Conservation (phyloP, 768 basidiomycete species). For the Boletus barrowsii region DNA sequence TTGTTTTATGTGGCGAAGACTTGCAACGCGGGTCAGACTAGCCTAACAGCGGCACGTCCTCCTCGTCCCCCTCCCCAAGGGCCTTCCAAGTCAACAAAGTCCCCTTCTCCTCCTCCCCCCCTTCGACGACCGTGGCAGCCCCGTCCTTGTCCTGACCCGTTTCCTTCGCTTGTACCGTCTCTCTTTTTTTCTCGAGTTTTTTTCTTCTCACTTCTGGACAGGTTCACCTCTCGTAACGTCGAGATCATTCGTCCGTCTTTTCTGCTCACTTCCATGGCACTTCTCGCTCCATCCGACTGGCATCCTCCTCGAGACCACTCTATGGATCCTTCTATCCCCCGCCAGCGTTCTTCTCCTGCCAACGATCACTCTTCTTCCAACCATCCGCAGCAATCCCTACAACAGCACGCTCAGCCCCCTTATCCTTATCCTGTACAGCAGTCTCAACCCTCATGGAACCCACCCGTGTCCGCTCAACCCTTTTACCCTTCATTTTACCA, state of each 20-base stretch:
- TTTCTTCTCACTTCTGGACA: not conserved
- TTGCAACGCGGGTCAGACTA: constrained; percentile 7
- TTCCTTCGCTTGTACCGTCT: not conserved
- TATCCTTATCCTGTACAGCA: constrained; percentile 73
- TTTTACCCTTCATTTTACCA: constrained; percentile 80
- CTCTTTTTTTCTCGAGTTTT: not conserved
- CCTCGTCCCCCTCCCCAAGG: not conserved
- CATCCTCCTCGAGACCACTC: constrained; percentile 58
- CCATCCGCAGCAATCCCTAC: constrained; percentile 25
- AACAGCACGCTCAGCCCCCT: constrained; percentile 32
- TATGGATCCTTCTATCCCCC: constrained; percentile 53
- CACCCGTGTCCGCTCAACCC: constrained; percentile 61
- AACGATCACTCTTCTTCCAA: constrained; percentile 44
- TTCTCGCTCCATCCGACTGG: constrained; percentile 78
- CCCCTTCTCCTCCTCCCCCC: no score
- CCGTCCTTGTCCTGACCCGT: not conserved
- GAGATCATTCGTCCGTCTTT: not conserved
- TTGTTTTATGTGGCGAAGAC: not conserved
- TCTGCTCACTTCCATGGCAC: constrained; percentile 56
- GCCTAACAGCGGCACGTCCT: not conserved
- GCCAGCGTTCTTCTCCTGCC: constrained; percentile 60
- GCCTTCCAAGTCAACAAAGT: no score
- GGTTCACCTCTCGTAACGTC: no score
- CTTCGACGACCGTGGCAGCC: constrained; percentile 4
- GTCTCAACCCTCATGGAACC: constrained; percentile 67